These are phyloP conservation scores for Bipolaris victoriae DNA, from an alignment of 2,329 filamentous ascomycete genomes.

Conservation along the genomic window DNA sequence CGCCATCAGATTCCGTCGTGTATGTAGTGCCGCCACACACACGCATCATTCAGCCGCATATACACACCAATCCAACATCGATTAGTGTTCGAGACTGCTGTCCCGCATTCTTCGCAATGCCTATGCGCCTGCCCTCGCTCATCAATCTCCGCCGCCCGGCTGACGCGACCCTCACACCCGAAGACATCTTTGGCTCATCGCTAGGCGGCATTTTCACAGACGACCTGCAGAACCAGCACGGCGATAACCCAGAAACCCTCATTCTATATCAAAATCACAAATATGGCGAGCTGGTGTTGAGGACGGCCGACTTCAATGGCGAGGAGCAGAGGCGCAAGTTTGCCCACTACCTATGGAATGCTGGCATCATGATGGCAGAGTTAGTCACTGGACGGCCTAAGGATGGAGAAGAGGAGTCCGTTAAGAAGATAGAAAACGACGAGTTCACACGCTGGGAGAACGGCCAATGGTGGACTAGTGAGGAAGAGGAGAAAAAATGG, in stretches of 20 bases:
- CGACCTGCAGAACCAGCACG: constrained; percentile 70
- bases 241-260: constrained; percentile 61
- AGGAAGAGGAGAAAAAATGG: constrained; percentile 48
- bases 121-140: constrained; percentile 39
- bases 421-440: constrained; percentile 1
- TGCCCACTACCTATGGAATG: constrained; percentile 77
- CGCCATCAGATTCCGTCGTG: background rate
- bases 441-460: constrained; percentile 19
- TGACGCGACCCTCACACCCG: constrained; percentile 51
- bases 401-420: background rate
- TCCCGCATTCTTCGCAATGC: background rate
- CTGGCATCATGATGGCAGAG: constrained; percentile 57
- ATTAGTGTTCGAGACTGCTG: background rate
- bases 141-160: constrained; percentile 37
- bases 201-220: constrained; percentile 71
- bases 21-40: background rate
- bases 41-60: constrained; percentile 1
- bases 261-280: constrained; percentile 63
- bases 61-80: background rate
- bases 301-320: constrained; percentile 53
- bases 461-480: constrained; percentile 42
- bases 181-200: constrained; percentile 65
- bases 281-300: constrained; percentile 47
- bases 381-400: constrained; percentile 45
- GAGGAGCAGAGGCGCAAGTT: constrained; percentile 67